Conservation (phyloP, 495 filamentous ascomycete genomes). For the Podospora conica region DNA sequence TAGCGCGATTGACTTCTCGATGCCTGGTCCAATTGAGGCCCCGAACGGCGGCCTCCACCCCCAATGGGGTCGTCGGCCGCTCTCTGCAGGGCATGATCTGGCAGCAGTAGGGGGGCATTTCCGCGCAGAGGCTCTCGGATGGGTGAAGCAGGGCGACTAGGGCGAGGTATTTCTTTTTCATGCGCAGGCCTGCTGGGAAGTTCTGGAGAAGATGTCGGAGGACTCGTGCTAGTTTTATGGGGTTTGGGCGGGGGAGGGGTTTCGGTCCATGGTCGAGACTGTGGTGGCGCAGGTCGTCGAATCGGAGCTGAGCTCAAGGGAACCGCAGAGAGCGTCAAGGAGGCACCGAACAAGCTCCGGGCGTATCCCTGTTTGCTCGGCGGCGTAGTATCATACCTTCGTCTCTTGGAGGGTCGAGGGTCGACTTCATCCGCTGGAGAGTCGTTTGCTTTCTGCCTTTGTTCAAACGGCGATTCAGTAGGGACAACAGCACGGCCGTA, state of each 20-base stretch:
- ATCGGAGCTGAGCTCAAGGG: conserved; percentile 32
- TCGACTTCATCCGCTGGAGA: conserved; percentile 11
- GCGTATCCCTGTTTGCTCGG: conserved; percentile 47
- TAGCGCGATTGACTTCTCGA: background rate
- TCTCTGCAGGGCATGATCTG: background rate
- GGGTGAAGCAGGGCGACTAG: background rate
- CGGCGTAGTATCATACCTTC: conserved; percentile 29
- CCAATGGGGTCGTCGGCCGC: background rate
- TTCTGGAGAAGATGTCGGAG: background rate
- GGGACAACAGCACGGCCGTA: conserved; percentile 45
- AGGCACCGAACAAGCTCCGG: conserved; percentile 45
- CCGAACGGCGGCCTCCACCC: background rate
- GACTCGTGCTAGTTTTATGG: background rate
- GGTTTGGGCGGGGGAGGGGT: background rate
- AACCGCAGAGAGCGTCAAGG: conserved; percentile 37
- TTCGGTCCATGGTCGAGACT: background rate
- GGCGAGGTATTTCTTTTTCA: background rate
- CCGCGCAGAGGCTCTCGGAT: background rate
- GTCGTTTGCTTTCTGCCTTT: conserved; percentile 29
- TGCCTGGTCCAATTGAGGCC: background rate
- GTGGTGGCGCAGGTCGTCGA: conserved; percentile 14
- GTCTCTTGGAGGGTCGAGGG: conserved; percentile 31
- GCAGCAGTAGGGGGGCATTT: background rate
- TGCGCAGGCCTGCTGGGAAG: background rate
- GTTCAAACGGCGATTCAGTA: conserved; percentile 46